Evolutionary conservation across 176 grass and related monocot genomes (phyloP), one percentile per base, ranked within the genome.

Genomic region (Oryza punctata): DNA sequence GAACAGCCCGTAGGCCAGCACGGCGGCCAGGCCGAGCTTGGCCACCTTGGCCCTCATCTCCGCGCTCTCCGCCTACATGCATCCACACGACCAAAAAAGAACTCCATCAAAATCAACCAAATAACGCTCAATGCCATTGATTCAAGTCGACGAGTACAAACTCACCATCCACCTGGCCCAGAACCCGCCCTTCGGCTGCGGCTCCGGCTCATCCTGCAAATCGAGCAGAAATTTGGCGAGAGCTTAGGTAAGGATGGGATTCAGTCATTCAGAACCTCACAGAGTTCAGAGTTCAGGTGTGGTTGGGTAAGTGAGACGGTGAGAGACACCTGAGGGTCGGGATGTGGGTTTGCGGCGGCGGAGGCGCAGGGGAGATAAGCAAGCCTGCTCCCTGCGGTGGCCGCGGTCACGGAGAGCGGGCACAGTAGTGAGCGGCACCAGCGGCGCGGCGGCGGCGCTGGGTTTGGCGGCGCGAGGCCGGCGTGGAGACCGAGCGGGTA

Each of bases 1-100:
- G 80, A 95, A 92, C 52, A 92, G 63, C 19, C 82, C 79, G 78
- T 88, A 90, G n/a, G 90, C 79, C 69, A 92, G 84, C 27, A 92
- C 82, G 43, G 90, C 78, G 0, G 85, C 81, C 26, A 86, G 75
- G 21, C 87, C 87, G 33, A 92, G 87, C 75, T 90, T 95, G 40
- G 82, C 46, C 85, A 86, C 82, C 77, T 69, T 90, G 41, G 85
- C 30, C 73, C 82, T 86, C 90, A 87, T 89, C 76, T 90, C 90
- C 23, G 78, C 69, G 37, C 85, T 85, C 26, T 65, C 68, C 52
- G 18, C 64, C 87, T 90, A 59, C 63, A 67, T 14, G 43, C 35
- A 69, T 29, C 10, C 49, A 73, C 13, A 57, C 67, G 66, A 16
- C 27, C 65, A 52, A 41, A 10, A 41, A 41, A 41, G 40, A 10